Conservation (phyloP, 768 basidiomycete species). For the Russula foetens region DNA sequence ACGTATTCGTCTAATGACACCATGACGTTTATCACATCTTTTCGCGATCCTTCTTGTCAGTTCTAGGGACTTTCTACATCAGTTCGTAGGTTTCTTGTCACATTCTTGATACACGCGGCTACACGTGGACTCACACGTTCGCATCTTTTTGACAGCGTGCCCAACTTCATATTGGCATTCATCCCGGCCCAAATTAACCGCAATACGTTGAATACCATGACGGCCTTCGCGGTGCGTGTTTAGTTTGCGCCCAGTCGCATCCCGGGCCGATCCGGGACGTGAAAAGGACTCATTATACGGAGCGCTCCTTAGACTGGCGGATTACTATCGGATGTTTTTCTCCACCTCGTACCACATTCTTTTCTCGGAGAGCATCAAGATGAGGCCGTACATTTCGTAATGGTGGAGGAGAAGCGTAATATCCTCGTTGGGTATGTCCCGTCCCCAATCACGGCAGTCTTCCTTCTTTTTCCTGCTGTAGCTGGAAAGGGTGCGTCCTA, state of each 20-base stretch:
- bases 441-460: background rate
- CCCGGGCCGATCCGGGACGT: background rate
- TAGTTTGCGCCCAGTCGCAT: background rate
- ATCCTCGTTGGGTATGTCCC: conserved; percentile 72
- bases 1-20: background rate
- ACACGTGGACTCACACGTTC: conserved; percentile 18
- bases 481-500: background rate
- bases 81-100: conserved; percentile 63
- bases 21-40: background rate
- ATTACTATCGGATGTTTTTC: conserved; percentile 85
- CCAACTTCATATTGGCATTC: conserved; percentile 91
- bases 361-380: conserved; percentile 86
- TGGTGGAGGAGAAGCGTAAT: conserved; percentile 88
- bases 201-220: conserved; percentile 88
- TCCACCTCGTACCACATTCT: conserved; percentile 85
- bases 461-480: background rate
- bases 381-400: conserved; percentile 61
- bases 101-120: conserved; percentile 5
- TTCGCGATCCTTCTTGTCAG: conserved; percentile 28
- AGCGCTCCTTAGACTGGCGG: conserved; percentile 63
- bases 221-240: conserved; percentile 73
- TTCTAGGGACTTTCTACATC: conserved; percentile 92
- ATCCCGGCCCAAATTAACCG: conserved; percentile 83
- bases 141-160: conserved; percentile 45
- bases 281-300: background rate